phyloP scores from a whole-genome alignment of 2,329 filamentous ascomycete species.

The Aureobasidium subglaciale region DNA sequence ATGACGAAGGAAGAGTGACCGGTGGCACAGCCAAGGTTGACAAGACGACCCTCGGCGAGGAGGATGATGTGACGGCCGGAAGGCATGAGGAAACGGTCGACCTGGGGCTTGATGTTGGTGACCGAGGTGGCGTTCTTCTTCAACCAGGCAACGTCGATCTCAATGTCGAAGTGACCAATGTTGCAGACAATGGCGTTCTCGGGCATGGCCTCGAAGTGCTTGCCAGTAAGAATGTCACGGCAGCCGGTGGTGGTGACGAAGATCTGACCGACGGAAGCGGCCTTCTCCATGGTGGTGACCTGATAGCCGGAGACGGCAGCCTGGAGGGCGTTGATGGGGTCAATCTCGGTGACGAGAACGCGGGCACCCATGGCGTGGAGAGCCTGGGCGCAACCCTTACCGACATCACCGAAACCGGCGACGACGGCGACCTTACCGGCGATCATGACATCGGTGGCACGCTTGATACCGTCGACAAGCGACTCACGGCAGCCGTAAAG shows the following conservation, averaged over 20 bases:
- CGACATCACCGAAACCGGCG: conserved; percentile 97
- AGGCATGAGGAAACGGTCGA: conserved; percentile 94
- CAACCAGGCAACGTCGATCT: conserved; percentile 99
- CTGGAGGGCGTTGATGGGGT: conserved; percentile 99
- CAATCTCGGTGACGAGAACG: conserved; percentile 92
- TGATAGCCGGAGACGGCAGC: conserved; percentile 95
- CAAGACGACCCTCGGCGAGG: conserved; percentile 93
- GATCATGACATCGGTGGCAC: conserved; percentile 99
- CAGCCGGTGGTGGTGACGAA: conserved; percentile 99
- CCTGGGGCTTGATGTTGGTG: conserved; percentile 99
- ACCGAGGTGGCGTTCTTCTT: conserved; percentile 92
- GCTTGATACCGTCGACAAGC: conserved; percentile 98
- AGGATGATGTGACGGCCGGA: conserved; percentile 96
- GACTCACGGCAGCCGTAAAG: conserved; percentile 99
- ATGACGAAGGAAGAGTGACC: conserved; percentile 99
- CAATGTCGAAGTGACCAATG: conserved; percentile 99
- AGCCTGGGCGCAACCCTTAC: conserved; percentile 95
- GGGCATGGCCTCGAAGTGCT: conserved; percentile 90
- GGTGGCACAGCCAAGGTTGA: conserved; percentile 98
- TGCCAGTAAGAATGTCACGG: conserved; percentile 89
- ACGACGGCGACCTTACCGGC: conserved; percentile 98
- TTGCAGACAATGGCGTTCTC: conserved; percentile 99
- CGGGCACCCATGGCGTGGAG: conserved; percentile 96
- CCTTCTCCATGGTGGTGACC: conserved; percentile 97
- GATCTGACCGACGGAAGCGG: conserved; percentile 82